phyloP scores from a whole-genome alignment of 1,139 yeast species.

The Scheffersomyces cryptocercus region DNA sequence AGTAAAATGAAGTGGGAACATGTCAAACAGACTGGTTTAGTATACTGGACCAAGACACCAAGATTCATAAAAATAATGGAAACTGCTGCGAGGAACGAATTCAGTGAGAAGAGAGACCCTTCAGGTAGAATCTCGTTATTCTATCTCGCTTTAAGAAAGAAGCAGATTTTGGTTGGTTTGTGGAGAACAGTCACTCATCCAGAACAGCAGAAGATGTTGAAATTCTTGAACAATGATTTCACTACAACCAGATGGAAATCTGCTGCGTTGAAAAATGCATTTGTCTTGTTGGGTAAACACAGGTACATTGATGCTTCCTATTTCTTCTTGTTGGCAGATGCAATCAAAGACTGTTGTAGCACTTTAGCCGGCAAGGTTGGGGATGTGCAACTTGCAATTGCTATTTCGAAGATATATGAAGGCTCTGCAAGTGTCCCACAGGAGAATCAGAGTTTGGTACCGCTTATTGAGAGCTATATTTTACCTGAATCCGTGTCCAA shows the following conservation, averaged over 20 bases:
- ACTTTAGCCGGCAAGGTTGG: constrained; percentile 67
- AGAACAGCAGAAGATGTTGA: constrained; percentile 81
- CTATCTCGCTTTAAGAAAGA: constrained; percentile 76
- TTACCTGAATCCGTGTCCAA: constrained; percentile 56
- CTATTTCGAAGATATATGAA: constrained; percentile 73
- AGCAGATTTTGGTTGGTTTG: constrained; percentile 71
- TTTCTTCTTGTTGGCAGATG: constrained; percentile 80
- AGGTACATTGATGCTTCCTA: constrained; percentile 86
- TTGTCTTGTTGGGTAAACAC: constrained; percentile 85
- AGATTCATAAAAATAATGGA: constrained; percentile 59
- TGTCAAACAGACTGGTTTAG: constrained; percentile 62
- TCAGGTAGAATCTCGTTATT: constrained; percentile 67
- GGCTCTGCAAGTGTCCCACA: constrained; percentile 19
- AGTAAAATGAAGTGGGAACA: constrained; percentile 58
- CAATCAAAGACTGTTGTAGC: constrained; percentile 73
- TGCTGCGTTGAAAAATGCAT: constrained; percentile 92
- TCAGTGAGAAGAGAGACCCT: constrained; percentile 68
- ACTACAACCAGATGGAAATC: constrained; percentile 72
- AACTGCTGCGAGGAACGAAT: constrained; percentile 67
- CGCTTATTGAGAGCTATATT: constrained; percentile 52
- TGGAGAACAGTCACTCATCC: constrained; percentile 83
- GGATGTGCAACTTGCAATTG: constrained; percentile 74
- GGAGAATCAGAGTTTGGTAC: constrained; percentile 35
- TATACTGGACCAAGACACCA: constrained; percentile 69
- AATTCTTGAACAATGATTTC: constrained; percentile 77